These are phyloP conservation scores for Cercospora brassicicola DNA, from an alignment of 2,329 filamentous ascomycete species.

Conservation along the genomic window DNA sequence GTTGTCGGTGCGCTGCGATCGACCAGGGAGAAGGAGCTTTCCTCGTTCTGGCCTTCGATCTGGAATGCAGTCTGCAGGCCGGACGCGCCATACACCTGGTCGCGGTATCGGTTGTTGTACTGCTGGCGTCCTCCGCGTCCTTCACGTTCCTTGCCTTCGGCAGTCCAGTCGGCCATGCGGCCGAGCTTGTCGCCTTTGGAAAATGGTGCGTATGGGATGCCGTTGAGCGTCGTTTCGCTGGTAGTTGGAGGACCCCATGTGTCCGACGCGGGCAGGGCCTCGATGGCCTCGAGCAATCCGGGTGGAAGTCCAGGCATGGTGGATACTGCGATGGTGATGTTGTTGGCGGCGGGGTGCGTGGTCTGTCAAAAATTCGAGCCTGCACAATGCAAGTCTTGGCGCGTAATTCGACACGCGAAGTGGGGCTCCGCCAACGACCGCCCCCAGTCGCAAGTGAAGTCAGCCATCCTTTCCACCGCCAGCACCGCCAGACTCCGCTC, in stretches of 20 bases:
- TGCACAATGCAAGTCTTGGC: conserved; percentile 5
- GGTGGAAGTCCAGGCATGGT: conserved; percentile 14
- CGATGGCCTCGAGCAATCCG: conserved; percentile 49
- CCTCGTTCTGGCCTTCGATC: conserved; percentile 81
- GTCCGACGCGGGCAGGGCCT: conserved; percentile 47
- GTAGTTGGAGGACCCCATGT: conserved; percentile 82
- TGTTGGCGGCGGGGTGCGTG: conserved; percentile 4
- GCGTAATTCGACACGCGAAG: not conserved
- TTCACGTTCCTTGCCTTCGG: conserved; percentile 78
- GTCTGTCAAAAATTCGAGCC: not conserved
- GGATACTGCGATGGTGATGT: not conserved
- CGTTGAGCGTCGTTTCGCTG: conserved; percentile 83
- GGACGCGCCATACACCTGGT: conserved; percentile 95
- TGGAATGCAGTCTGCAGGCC: conserved; percentile 75
- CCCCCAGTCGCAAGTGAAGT: not conserved
- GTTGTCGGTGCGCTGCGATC: conserved; percentile 86
- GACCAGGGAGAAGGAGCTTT: conserved; percentile 96
- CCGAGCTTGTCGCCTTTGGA: conserved; percentile 98
- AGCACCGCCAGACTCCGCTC: not conserved
- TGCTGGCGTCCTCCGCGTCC: conserved; percentile 74
- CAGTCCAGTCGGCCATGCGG: conserved; percentile 98
- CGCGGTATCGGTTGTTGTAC: conserved; percentile 89
- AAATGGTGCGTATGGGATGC: conserved; percentile 95
- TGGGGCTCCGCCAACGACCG: not conserved
- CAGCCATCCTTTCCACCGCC: not conserved